These are phyloP conservation scores for Saccharomyces hybrid DNA, from an alignment of 1,139 yeast species.

Conservation along the genomic window DNA sequence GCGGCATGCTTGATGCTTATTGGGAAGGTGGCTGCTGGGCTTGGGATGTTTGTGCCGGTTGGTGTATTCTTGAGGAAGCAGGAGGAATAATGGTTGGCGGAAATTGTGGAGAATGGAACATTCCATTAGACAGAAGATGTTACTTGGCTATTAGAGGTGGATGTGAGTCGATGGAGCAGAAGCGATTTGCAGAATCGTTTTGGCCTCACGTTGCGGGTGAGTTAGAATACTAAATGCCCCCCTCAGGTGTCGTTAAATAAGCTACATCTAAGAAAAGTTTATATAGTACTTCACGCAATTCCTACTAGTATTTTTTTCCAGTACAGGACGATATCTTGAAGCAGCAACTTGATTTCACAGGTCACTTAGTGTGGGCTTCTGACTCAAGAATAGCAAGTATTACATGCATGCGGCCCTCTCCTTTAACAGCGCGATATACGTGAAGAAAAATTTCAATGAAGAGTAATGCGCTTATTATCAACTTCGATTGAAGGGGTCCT, in stretches of 20 bases:
- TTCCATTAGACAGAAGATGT: slow-evolving; percentile 41
- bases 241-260: neutral
- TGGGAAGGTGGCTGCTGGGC: slow-evolving; percentile 62
- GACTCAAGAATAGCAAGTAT: neutral
- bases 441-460: neutral
- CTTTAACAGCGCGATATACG: neutral
- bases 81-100: slow-evolving; percentile 51
- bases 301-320: neutral
- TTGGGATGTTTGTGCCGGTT: slow-evolving; percentile 62
- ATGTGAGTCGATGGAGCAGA: slow-evolving; percentile 33
- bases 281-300: neutral
- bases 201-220: slow-evolving; percentile 43
- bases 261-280: neutral
- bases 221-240: slow-evolving; percentile 30
- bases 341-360: neutral
- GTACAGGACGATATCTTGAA: neutral
- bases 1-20: slow-evolving; percentile 48
- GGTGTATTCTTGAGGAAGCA: slow-evolving; percentile 49
- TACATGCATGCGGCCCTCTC: neutral
- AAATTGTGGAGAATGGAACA: slow-evolving; percentile 41
- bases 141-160: slow-evolving; percentile 52
- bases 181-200: slow-evolving; percentile 40
- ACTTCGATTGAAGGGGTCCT: neutral
- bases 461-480: neutral
- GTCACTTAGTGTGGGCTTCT: neutral